Conservation (phyloP, 371 early-diverging fungal genomes). For the Apophysomyces sp. region DNA sequence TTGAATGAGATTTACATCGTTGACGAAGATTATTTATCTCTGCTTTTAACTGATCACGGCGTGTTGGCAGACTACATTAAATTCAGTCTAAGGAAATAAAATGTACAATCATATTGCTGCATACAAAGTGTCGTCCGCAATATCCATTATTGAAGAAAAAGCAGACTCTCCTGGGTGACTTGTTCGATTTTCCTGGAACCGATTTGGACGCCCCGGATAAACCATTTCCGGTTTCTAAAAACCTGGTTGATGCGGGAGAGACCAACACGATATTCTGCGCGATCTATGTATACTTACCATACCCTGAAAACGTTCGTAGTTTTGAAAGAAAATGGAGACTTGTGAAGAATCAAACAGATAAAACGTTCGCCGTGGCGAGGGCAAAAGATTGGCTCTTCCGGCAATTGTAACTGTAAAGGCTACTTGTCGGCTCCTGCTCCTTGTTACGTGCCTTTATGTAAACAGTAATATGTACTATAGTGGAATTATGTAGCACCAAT, state of each 20-base stretch:
- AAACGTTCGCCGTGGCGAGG: too few relatives aligned
- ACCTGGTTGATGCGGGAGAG: not conserved
- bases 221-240: not conserved
- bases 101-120: not conserved
- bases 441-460: too few relatives aligned
- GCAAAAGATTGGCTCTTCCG: too few relatives aligned
- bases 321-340: too few relatives aligned
- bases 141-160: not conserved
- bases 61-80: conserved; percentile 13
- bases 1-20: conserved; percentile 9
- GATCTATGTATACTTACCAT: too few relatives aligned
- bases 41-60: conserved; percentile 12
- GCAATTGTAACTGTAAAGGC: too few relatives aligned
- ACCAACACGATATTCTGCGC: too few relatives aligned
- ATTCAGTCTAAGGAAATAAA: not conserved
- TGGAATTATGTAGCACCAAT: too few relatives aligned
- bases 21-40: conserved; percentile 13
- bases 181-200: not conserved
- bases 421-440: too few relatives aligned
- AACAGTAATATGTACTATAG: too few relatives aligned
- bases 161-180: not conserved
- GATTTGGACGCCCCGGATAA: not conserved
- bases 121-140: not conserved
- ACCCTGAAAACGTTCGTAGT: too few relatives aligned
- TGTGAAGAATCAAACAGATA: too few relatives aligned